Conservation (phyloP, 2,329 filamentous ascomycete species). For the Aspergillus amoenus region DNA sequence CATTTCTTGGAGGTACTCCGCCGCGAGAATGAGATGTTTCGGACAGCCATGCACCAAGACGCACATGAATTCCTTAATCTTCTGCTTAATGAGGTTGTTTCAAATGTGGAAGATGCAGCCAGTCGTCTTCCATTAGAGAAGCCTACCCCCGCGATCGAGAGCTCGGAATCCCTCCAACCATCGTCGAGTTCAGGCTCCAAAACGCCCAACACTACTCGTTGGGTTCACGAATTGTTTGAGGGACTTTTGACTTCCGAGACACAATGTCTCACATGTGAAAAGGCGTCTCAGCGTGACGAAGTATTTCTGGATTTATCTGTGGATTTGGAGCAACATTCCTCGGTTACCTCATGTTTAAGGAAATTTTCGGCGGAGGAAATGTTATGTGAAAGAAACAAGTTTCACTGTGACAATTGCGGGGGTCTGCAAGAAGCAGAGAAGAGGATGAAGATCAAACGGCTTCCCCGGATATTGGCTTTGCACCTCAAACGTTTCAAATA, state of each 20-base stretch:
- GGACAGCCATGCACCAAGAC: conserved; percentile 96
- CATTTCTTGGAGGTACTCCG: conserved; percentile 93
- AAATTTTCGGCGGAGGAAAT: conserved; percentile 99
- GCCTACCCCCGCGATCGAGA: conserved; percentile 54
- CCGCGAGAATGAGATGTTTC: conserved; percentile 94
- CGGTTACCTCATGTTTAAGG: conserved; percentile 88
- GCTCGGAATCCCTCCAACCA: conserved; percentile 46
- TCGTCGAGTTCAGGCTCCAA: conserved; percentile 52
- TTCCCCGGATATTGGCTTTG: conserved; percentile 86
- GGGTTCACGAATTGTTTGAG: conserved; percentile 98
- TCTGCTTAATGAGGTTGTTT: conserved; percentile 91
- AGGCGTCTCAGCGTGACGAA: conserved; percentile 90
- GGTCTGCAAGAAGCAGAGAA: conserved; percentile 97
- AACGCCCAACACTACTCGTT: conserved; percentile 69
- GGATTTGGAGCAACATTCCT: conserved; percentile 91
- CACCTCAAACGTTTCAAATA: conserved; percentile 98
- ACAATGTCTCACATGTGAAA: conserved; percentile 93
- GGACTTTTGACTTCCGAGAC: conserved; percentile 94
- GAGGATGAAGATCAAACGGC: conserved; percentile 96
- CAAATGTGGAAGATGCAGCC: conserved; percentile 81
- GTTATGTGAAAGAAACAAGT: conserved; percentile 97
- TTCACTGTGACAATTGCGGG: conserved; percentile 96
- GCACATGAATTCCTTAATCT: conserved; percentile 96
- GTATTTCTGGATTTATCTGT: conserved; percentile 95
- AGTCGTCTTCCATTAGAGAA: conserved; percentile 35